Percentiles rank a stretch among this genome's conserved stretches.
These are phyloP conservation scores for Chlorella variabilis DNA, from an alignment of 163 green algal species.

Conservation along the genomic window DNA sequence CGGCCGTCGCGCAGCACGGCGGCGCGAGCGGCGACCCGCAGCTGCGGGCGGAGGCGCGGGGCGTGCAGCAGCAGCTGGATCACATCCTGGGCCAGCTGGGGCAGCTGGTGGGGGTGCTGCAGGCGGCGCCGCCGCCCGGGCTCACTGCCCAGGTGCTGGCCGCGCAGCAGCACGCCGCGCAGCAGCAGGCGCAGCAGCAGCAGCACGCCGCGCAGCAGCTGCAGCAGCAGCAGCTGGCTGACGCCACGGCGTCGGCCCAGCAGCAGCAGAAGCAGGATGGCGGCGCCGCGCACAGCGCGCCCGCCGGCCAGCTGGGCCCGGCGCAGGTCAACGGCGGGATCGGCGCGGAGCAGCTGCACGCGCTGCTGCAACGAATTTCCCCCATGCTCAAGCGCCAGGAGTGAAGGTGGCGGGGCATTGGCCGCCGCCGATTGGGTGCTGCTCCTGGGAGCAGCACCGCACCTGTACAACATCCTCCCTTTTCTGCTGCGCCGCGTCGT, in stretches of 20 bases:
- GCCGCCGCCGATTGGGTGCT: too few relatives aligned
- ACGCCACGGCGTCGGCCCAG: background rate
- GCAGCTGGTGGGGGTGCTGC: conserved; percentile 2
- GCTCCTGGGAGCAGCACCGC: too few relatives aligned
- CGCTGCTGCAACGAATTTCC: background rate
- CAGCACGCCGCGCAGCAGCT: background rate
- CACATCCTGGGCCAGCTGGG: background rate
- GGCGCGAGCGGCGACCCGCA: background rate
- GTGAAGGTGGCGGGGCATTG: too few relatives aligned
- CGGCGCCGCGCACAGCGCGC: too few relatives aligned
- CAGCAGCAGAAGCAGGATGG: background rate
- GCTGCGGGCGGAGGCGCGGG: background rate
- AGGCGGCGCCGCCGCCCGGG: background rate
- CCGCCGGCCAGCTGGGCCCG: too few relatives aligned
- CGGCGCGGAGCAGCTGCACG: background rate
- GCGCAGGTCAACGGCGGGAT: background rate
- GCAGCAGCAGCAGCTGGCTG: conserved; percentile 3
- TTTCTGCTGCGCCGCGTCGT: too few relatives aligned
- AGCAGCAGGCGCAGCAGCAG: background rate
- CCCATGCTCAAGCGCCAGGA: background rate
- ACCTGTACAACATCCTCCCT: too few relatives aligned
- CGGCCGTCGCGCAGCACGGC: background rate
- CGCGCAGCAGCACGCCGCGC: background rate
- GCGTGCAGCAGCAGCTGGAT: conserved; percentile 6
- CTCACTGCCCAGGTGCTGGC: background rate